These are phyloP conservation scores for Starmerella etchellsii DNA, from an alignment of 805 yeast genomes.

Conservation along the genomic window DNA sequence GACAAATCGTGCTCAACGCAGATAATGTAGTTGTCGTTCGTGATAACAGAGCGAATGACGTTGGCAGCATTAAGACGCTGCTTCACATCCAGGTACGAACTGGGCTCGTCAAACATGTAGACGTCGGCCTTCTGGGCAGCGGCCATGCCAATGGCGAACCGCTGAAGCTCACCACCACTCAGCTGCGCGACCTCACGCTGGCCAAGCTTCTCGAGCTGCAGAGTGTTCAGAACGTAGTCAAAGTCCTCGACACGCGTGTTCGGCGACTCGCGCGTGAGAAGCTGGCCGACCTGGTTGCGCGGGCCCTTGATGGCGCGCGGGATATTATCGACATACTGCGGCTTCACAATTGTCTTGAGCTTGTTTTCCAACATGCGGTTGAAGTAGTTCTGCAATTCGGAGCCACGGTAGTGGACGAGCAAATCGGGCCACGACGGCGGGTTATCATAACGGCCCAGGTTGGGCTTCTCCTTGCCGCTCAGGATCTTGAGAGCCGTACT, in stretches of 20 bases:
- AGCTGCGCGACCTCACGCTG: slow-evolving; percentile 79
- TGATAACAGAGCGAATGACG: slow-evolving; percentile 75
- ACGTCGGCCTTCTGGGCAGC: slow-evolving; percentile 91
- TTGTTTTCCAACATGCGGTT: slow-evolving; percentile 87
- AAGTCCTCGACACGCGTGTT: slow-evolving; percentile 43
- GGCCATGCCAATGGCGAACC: slow-evolving; percentile 96
- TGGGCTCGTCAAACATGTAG: slow-evolving; percentile 98
- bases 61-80: slow-evolving; percentile 97
- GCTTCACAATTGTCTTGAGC: slow-evolving; percentile 94
- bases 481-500: slow-evolving; percentile 92
- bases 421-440: slow-evolving; percentile 98
- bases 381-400: slow-evolving; percentile 91
- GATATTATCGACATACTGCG: slow-evolving; percentile 95
- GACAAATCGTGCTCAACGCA: slow-evolving; percentile 98
- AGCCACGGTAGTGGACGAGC: slow-evolving; percentile 83
- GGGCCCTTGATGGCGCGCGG: slow-evolving; percentile 94
- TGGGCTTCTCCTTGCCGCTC: slow-evolving; percentile 96
- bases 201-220: slow-evolving; percentile 66
- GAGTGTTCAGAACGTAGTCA: slow-evolving; percentile 49
- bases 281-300: slow-evolving; percentile 64
- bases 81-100: slow-evolving; percentile 94
- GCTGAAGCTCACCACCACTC: slow-evolving; percentile 97
- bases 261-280: slow-evolving; percentile 64
- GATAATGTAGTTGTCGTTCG: slow-evolving; percentile 66
- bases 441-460: slow-evolving; percentile 81